Evolutionary conservation across 2,329 filamentous ascomycete genomes (phyloP), one percentile per base, ranked within the genome.

Genomic region (Aspergillus oerlinghausenensis): DNA sequence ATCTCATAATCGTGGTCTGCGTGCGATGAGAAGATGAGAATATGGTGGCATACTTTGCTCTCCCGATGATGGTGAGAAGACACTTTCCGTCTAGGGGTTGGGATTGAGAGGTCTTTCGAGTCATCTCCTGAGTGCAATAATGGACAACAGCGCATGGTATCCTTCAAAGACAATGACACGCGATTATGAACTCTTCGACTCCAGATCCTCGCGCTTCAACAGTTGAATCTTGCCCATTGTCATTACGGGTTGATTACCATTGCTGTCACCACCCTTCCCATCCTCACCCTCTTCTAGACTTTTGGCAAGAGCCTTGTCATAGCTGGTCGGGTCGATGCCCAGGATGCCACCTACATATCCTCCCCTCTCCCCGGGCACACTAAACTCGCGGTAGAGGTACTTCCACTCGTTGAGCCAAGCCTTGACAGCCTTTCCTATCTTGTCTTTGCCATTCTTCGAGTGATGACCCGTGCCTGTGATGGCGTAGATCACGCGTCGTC

Each of bases 391-490:
- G 76, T 93, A 99, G 0, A 90, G 89, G 71, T 97, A 99, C 60
- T 90, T 86, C 92, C 92, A 96, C 72, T 97, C 93, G 70, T 93
- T 95, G 55, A 99, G 79, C 77, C 95, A 97, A 63, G 84, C 86
- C 54, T 94, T 88, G 60, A 97, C 87, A 1, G 92, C 92, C 76
- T 96, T 96, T 70, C 93, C 93, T 38, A 99, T 90, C 77, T 99
- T 99, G 75, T 99, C 94, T 74, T 97, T 97, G 67, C 94, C 93
- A 70, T 97, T 97, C 80, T 97, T 97, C 73, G 90, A 96, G 76
- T 99, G 94, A 69, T 97, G 92, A 3, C 93, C 94, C 1, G 93
- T 97, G 48, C 94, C 94, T 1, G 92, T 97, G 71, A 99, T 97
- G 63, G 92, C 92, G 71, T 97, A 99, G 45, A 99, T 84, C 2